These are phyloP conservation scores for Peronosclerospora sorghi DNA, from an alignment of 352 stramenopile species.

Conservation along the genomic window DNA sequence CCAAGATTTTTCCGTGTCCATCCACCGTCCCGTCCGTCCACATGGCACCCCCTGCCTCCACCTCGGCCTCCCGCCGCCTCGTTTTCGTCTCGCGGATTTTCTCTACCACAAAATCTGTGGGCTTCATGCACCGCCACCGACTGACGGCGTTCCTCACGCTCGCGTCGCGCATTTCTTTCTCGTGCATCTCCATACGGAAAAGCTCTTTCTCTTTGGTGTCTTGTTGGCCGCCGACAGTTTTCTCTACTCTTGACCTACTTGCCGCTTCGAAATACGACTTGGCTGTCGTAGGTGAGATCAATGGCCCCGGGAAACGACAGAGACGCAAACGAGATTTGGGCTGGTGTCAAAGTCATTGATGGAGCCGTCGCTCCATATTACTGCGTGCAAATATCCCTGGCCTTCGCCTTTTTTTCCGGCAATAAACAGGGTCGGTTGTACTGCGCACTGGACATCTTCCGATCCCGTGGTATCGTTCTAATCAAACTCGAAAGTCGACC, in stretches of 20 bases:
- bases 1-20: conserved; percentile 20
- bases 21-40: too few relatives aligned
- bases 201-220: conserved; percentile 90
- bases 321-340: conserved; percentile 83
- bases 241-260: conserved; percentile 96
- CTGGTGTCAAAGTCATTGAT: conserved; percentile 54
- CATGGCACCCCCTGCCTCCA: too few relatives aligned
- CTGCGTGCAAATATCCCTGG: conserved; percentile 62
- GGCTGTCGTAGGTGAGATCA: conserved; percentile 61
- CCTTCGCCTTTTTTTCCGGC: conserved; percentile 61
- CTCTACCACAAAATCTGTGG: conserved; percentile 83
- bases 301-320: conserved; percentile 17
- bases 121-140: conserved; percentile 69
- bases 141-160: conserved; percentile 61
- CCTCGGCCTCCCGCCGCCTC: conserved; percentile 14
- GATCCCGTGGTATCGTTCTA: conserved; percentile 48
- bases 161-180: conserved; percentile 78
- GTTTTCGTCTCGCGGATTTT: conserved; percentile 64
- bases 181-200: conserved; percentile 60
- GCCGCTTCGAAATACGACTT: conserved; percentile 77
- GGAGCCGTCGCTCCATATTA: conserved; percentile 15
- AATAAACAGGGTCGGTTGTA: conserved; percentile 50
- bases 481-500: conserved; percentile 69
- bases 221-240: conserved; percentile 95
- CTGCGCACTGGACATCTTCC: conserved; percentile 50